Evolutionary conservation across 345 rosid genomes (phyloP).

Genomic region (Hirschfeldia incana): DNA sequence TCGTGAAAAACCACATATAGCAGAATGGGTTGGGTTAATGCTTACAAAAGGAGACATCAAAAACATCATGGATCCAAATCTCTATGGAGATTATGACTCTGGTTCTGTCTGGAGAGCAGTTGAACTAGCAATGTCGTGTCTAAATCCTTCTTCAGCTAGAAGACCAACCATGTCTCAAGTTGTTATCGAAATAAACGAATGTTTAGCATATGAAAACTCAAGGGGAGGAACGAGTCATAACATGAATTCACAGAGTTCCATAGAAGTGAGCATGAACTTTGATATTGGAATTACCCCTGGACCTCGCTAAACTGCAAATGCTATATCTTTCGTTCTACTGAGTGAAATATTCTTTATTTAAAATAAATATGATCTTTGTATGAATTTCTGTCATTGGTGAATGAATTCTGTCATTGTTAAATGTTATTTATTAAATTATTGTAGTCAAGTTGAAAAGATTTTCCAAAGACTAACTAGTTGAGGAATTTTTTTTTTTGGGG

Average conservation of each 20-base stretch:
- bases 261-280: conserved; percentile 20
- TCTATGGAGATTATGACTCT: conserved; percentile 38
- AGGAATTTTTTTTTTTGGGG: not conserved
- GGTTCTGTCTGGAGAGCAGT: conserved; percentile 48
- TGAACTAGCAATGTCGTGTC: conserved; percentile 54
- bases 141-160: conserved; percentile 29
- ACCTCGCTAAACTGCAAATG: conserved; percentile 17
- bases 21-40: conserved; percentile 41
- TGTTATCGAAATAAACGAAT: conserved; percentile 42
- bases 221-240: conserved; percentile 25
- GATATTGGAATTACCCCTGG: conserved; percentile 28
- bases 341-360: not conserved
- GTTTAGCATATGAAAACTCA: conserved; percentile 37
- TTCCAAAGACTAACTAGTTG: conserved; percentile 25
- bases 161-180: conserved; percentile 47
- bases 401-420: not conserved
- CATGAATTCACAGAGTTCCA: conserved; percentile 20
- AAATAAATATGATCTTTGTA: not conserved
- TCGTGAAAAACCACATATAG: conserved; percentile 30
- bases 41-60: conserved; percentile 47
- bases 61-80: conserved; percentile 43
- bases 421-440: conserved; percentile 8
- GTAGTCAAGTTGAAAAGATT: not conserved
- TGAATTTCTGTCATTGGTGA: not conserved
- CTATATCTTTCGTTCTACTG: conserved; percentile 9